These are phyloP conservation scores for Candida yuanshanica DNA, from an alignment of 805 yeast genomes.

Conservation along the genomic window DNA sequence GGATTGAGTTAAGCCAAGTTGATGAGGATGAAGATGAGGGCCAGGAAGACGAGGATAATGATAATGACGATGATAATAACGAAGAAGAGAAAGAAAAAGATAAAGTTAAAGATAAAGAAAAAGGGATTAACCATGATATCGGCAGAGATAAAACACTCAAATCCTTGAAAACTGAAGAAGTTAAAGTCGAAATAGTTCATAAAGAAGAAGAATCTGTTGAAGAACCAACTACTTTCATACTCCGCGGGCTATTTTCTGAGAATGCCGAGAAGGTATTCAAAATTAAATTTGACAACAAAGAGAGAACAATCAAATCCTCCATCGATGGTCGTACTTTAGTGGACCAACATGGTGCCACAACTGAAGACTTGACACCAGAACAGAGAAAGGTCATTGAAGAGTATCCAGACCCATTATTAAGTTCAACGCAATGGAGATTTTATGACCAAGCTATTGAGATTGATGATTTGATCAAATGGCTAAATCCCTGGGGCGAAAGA, in stretches of 20 bases:
- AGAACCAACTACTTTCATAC: slow-evolving; percentile 8
- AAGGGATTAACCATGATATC: not conserved
- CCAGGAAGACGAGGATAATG: slow-evolving; percentile 20
- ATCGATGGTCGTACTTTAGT: slow-evolving; percentile 33
- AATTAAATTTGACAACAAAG: slow-evolving; percentile 28
- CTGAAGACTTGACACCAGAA: slow-evolving; percentile 15
- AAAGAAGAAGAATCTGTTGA: slow-evolving; percentile 12
- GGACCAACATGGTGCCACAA: slow-evolving; percentile 33
- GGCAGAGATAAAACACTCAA: not conserved
- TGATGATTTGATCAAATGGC: slow-evolving; percentile 52
- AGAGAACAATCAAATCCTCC: slow-evolving; percentile 51
- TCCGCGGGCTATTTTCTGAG: slow-evolving; percentile 13
- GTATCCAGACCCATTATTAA: slow-evolving; percentile 46
- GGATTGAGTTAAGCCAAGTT: slow-evolving; percentile 19
- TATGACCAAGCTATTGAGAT: slow-evolving; percentile 59
- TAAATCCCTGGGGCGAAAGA: slow-evolving; percentile 69
- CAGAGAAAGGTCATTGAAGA: slow-evolving; percentile 70
- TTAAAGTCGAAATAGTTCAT: slow-evolving; percentile 11
- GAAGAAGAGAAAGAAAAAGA: not conserved
- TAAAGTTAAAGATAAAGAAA: not conserved
- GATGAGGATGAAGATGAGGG: slow-evolving; percentile 14
- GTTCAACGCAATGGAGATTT: slow-evolving; percentile 61
- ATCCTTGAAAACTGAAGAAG: slow-evolving; percentile 2
- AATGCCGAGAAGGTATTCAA: slow-evolving; percentile 17
- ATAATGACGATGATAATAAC: slow-evolving; percentile 18